Evolutionary conservation across 2,329 filamentous ascomycete genomes (phyloP), one percentile per base, ranked within the genome.

Genomic region (Fusarium vanettenii): DNA sequence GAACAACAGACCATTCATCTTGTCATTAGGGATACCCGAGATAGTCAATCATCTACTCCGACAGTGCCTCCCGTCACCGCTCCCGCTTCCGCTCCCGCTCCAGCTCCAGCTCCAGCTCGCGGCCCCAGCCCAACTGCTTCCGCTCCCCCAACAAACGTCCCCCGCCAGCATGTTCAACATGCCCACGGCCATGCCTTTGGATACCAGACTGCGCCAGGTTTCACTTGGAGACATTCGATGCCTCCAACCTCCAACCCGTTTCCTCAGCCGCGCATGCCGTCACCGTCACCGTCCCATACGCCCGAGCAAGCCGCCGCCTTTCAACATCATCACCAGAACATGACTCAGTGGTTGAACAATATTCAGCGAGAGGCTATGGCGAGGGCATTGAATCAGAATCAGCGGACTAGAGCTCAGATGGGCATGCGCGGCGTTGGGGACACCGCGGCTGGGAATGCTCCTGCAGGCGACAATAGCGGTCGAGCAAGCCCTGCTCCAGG

Each of bases 1-100:
- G 85, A 88, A 55, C 83, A 85, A 65, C 87, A 90, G 69, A 88
- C 87, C 1, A 84, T 90, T 20, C 88, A 90, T 74, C 82, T 90
- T 13, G 88, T 89, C 25, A 80, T 90, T 52, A 82, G 87, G 73
- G 87, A 86, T 56, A 56, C 76, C 10, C 66, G 73, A 37, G 83
- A 85, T 27, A 70, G 75, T 37, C 79, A 79, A 22, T 67, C 80
- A 20, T 62, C 80, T 11, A 79, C 76, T 20, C 78, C 79, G 33
- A 43, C 45, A 29, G 48, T 66, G 68, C 41, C 76, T 69, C 73
- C 80, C 13, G 64, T 68, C 33, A 48, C 72, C 33, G 61, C 29
- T n/a, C 29, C 71, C 29, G 67, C 55, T 31, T 18, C 69, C 20
- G 37, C 59, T 27, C 29, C 59, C 20, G 43, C 18, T 27, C 18